phyloP scores from a whole-genome alignment of 2,329 filamentous ascomycete species.

The Pyrenophora teres region DNA sequence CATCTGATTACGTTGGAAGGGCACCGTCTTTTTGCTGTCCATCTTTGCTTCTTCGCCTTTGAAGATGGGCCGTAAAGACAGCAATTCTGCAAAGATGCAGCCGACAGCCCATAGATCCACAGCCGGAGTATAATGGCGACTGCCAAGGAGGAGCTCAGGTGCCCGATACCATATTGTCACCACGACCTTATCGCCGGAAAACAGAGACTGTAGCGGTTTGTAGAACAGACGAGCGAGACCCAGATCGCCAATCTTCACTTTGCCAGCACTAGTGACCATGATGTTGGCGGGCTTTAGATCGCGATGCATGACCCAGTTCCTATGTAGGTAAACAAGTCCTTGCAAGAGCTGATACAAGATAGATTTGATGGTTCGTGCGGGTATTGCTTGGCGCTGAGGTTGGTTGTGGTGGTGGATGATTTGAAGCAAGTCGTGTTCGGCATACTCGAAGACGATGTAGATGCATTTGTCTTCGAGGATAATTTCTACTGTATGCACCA shows the following conservation, averaged over 20 bases:
- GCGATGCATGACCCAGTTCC: conserved; percentile 95
- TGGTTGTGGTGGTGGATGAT: conserved; percentile 98
- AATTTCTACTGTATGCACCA: conserved; percentile 90
- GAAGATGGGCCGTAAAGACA: conserved; percentile 91
- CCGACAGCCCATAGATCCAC: conserved; percentile 98
- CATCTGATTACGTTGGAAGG: conserved; percentile 98
- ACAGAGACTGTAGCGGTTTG: conserved; percentile 89
- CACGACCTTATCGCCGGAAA: conserved; percentile 94
- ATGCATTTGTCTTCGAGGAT: conserved; percentile 99
- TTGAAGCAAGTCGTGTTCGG: conserved; percentile 94
- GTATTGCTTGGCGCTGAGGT: conserved; percentile 84
- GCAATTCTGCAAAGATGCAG: conserved; percentile 94
- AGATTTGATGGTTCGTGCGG: conserved; percentile 84
- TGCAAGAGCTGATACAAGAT: conserved; percentile 97
- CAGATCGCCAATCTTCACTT: conserved; percentile 93
- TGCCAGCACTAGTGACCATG: conserved; percentile 89
- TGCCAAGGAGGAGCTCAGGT: conserved; percentile 88
- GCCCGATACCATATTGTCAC: conserved; percentile 99
- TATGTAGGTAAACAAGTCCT: conserved; percentile 91
- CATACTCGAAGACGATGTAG: conserved; percentile 99
- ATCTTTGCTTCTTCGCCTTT: conserved; percentile 99
- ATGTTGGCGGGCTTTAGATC: conserved; percentile 98
- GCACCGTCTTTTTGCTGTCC: conserved; percentile 96
- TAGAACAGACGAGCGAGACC: conserved; percentile 91
- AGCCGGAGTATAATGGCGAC: conserved; percentile 93